Base-by-base conservation (phyloP, 2,329 filamentous ascomycete species). In the Emericellopsis cladophorae region DNA sequence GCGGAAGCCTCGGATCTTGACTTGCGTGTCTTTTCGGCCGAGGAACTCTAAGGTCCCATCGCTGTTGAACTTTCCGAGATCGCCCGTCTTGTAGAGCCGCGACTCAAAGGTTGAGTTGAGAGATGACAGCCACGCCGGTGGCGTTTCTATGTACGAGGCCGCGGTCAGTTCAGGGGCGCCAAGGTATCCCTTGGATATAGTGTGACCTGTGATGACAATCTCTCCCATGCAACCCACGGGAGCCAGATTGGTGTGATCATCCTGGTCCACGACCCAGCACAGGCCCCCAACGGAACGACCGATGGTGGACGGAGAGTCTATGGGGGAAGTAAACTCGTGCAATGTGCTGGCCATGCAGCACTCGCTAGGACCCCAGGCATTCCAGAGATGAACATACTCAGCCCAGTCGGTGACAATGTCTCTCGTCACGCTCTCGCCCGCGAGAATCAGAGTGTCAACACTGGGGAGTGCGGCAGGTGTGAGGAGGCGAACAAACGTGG, bases 11-110 rank as follows among this genome's bases (percentile, higher is more conserved):
- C 42, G 32, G 9, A 43, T 31, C 18, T 43, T 43, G 37, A 43
- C 29, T 22, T 43, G 42, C 14, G n/a, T 40, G 23, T 43, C 38
- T 46, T 70, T 72, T 22, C 75, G 62, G 31, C 72, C 72, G 31
- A 72, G 49, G 31, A 64, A 71, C 1, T 60, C 45, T 4, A 72
- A 49, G 5, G 53, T 51, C 1, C 65, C 64, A 39, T 68, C 58
- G 0, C 53, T 49, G n/a, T 61, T 52, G 22, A 68, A 67, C 35
- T 53, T 52, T 2, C 55, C 67, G 11, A 72, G 54, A 45, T 72
- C 68, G 8, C 68, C 68, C 1, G 68, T 68, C 37, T 60, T 61
- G 45, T 70, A 35, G n/a, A 35, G n/a, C 3, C 18, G n/a, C 8
- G 32, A 21, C 18, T 10, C 72, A 12, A 64, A 3, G 9, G 32